Evolutionary conservation across 2,329 filamentous ascomycete genomes (phyloP).

Genomic region (Exophiala phaeomuriformis): DNA sequence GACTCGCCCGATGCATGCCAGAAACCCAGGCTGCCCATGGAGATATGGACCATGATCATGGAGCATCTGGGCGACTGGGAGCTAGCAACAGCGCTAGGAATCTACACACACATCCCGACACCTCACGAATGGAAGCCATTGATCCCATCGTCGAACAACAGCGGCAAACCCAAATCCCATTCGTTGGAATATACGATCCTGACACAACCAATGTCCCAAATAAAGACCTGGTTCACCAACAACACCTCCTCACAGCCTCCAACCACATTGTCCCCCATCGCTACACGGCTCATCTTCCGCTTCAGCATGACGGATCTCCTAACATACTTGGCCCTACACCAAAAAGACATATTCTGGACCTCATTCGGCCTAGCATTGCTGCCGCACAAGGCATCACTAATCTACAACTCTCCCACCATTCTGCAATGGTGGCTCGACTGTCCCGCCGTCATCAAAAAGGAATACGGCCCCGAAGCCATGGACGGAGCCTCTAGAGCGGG

Average conservation of each 20-base stretch:
- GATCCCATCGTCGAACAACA: conserved; percentile 41
- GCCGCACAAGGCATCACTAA: conserved; percentile 78
- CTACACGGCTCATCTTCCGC: conserved; percentile 83
- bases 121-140: conserved; percentile 66
- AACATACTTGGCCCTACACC: conserved; percentile 59
- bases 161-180: conserved; percentile 63
- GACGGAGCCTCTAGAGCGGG: conserved; percentile 82
- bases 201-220: conserved; percentile 60
- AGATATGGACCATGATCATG: conserved; percentile 84
- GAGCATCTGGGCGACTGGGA: conserved; percentile 87
- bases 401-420: conserved; percentile 76
- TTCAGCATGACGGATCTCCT: conserved; percentile 78
- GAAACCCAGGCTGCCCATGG: conserved; percentile 57
- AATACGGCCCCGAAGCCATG: conserved; percentile 77
- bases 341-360: conserved; percentile 71
- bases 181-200: conserved; percentile 82
- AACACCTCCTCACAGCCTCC: conserved; percentile 59
- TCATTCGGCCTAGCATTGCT: conserved; percentile 76
- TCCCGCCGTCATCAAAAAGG: conserved; percentile 72
- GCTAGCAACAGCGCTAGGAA: conserved; percentile 68
- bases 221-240: conserved; percentile 60
- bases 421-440: conserved; percentile 88
- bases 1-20: conserved; percentile 21
- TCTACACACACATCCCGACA: conserved; percentile 69
- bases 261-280: conserved; percentile 63